These are phyloP conservation scores for Podospora tetraspora DNA, from an alignment of 495 filamentous ascomycete species.

Conservation along the genomic window DNA sequence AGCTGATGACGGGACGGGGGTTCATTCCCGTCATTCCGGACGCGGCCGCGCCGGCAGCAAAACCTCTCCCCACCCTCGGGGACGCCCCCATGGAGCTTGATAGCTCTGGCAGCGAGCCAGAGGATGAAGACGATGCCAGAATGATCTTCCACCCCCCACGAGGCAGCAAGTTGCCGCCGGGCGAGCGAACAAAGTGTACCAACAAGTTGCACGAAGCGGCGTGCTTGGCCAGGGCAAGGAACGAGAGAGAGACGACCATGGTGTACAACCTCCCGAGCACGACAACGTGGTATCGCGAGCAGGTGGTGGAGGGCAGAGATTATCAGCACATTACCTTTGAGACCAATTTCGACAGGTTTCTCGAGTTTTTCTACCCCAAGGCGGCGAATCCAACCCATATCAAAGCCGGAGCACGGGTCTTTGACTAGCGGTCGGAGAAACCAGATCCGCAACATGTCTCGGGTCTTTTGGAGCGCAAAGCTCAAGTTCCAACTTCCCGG, in stretches of 20 bases:
- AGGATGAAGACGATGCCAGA: conserved; percentile 26
- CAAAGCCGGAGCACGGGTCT: not conserved
- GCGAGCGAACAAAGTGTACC: conserved; percentile 27
- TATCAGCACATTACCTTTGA: conserved; percentile 38
- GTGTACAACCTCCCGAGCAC: conserved; percentile 37
- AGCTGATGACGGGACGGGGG: conserved; percentile 17
- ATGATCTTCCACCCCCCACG: conserved; percentile 43
- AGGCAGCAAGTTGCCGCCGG: conserved; percentile 15
- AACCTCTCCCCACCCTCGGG: not conserved
- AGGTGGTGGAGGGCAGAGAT: conserved; percentile 35
- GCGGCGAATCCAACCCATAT: not conserved
- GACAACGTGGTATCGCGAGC: conserved; percentile 40
- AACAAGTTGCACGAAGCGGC: conserved; percentile 40
- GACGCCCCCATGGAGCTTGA: conserved; percentile 21
- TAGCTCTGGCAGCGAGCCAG: not conserved
- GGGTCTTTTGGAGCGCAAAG: not conserved
- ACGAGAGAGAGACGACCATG: conserved; percentile 21
- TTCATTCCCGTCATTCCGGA: conserved; percentile 14
- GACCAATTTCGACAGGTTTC: not conserved
- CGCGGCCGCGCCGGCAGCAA: not conserved
- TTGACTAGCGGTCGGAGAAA: not conserved
- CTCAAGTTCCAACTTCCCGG: not conserved
- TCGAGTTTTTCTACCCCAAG: not conserved
- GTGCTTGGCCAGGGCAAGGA: conserved; percentile 18
- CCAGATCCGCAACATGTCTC: not conserved